Base-by-base conservation (phyloP, 1,139 yeast genomes). In the Kurtzmaniella natalensis region DNA sequence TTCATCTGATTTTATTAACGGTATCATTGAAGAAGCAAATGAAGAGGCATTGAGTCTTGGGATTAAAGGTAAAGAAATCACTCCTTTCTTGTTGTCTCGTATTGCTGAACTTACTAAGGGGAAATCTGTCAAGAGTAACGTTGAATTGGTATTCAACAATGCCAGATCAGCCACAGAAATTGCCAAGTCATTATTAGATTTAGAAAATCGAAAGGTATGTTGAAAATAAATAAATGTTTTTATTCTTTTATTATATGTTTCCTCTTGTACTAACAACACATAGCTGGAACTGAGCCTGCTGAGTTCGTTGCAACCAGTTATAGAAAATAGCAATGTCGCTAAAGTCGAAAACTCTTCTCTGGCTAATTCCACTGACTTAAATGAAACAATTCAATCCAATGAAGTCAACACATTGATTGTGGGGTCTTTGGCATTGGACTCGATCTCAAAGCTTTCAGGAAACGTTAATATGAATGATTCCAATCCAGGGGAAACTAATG, bases 341-440 rank as follows among this genome's bases (percentile, higher is more conserved):
- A n/a, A n/a, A n/a, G n/a, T n/a, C n/a, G n/a, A n/a, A n/a, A n/a
- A n/a, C n/a, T n/a, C n/a, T n/a, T n/a, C n/a, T n/a, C n/a, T n/a
- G n/a, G n/a, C n/a, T n/a, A n/a, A n/a, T n/a, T n/a, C n/a, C n/a
- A n/a, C n/a, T n/a, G n/a, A n/a, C n/a, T n/a, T n/a, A 14, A 7
- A 14, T n/a, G n/a, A n/a, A n/a, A n/a, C n/a, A n/a, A n/a, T n/a
- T n/a, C n/a, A n/a, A n/a, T n/a, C 22, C 2, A 38, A 37, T 21
- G 16, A 23, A 7, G 44, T 42, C 4, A 51, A 61, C 21, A 51
- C 72, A 0, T 53, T 78, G 2, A 74, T 84, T 1, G 64, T 85
- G 16, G 96, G 96, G 0, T 78, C 94, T 1, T 61, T 87, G 24
- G 95, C 95, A 0, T 57, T 83, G 24, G 96, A 87, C 49, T 66